A percentile compares a stretch with the other conserved stretches of the same genome.
Evolutionary conservation across 805 yeast genomes (phyloP).

Genomic region (Yarrowia hollandica): DNA sequence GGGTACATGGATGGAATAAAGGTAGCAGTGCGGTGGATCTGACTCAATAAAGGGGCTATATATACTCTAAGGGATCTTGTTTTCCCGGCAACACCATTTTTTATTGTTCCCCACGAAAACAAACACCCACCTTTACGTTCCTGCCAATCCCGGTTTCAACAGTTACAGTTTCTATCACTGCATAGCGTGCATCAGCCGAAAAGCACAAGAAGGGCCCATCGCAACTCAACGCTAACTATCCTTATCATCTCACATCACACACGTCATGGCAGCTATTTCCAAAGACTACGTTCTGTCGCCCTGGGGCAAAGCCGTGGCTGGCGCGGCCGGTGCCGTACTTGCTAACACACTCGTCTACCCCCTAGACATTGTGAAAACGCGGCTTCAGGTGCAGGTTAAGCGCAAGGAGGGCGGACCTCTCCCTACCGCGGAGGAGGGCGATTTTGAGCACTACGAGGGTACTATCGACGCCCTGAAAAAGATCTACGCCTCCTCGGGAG

Average conservation of each 20-base stretch:
- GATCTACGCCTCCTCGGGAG: constrained; percentile 58
- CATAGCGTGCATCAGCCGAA: constrained; percentile 28
- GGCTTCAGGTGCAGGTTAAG: constrained; percentile 66
- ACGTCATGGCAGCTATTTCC: constrained; percentile 27
- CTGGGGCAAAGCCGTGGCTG: constrained; percentile 76
- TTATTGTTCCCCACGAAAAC: neutral
- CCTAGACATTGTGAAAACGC: constrained; percentile 71
- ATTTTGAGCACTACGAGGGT: constrained; percentile 48
- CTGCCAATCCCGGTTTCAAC: constrained; percentile 15
- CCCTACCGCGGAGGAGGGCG: constrained; percentile 21
- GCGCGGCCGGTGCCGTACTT: constrained; percentile 76
- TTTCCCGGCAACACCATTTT: no score
- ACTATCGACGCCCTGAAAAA: constrained; percentile 62
- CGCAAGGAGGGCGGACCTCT: constrained; percentile 25
- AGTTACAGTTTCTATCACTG: constrained; percentile 28
- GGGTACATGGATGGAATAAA: neutral
- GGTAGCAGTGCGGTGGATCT: neutral
- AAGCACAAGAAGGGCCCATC: constrained; percentile 28
- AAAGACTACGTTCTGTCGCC: constrained; percentile 45
- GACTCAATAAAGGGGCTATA: neutral
- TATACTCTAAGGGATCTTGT: neutral
- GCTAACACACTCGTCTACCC: constrained; percentile 83
- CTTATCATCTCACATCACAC: constrained; percentile 4
- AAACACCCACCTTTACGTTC: neutral
- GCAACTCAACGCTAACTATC: constrained; percentile 15